Conservation (phyloP, 306 rosid genomes). For the Casuarina glauca region DNA sequence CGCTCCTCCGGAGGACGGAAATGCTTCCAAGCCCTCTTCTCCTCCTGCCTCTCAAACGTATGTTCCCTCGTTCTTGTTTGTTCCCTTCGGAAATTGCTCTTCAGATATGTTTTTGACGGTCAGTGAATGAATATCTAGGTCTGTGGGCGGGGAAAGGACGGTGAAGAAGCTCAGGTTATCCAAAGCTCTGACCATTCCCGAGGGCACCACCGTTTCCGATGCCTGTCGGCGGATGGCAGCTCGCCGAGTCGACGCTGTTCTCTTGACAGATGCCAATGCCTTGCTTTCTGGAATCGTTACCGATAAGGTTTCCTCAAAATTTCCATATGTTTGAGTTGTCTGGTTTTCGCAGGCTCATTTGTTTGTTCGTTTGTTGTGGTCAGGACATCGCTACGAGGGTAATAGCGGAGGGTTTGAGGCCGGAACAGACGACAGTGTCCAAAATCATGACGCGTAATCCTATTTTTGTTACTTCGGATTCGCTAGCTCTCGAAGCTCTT, state of each 20-base stretch:
- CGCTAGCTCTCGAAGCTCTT: conserved; percentile 83
- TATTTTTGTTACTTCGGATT: conserved; percentile 72
- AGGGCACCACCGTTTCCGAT: conserved; percentile 83
- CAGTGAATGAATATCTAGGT: conserved; percentile 36
- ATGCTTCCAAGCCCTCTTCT: conserved; percentile 56
- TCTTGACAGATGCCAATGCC: conserved; percentile 82
- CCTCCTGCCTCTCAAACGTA: conserved; percentile 56
- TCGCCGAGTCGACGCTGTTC: conserved; percentile 83
- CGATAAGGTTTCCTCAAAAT: conserved; percentile 59
- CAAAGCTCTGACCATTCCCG: conserved; percentile 91
- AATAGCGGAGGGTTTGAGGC: conserved; percentile 87
- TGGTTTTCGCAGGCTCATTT: background rate
- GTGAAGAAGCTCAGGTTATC: conserved; percentile 85
- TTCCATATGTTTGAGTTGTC: background rate
- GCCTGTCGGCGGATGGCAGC: conserved; percentile 95
- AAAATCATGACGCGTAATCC: conserved; percentile 93
- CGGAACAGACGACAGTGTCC: conserved; percentile 78
- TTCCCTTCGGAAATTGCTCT: background rate
- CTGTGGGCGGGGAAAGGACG: conserved; percentile 74
- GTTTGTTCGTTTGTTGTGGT: conserved; percentile 9
- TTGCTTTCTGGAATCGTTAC: conserved; percentile 94
- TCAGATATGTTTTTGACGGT: background rate
- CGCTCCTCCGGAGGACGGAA: conserved; percentile 40
- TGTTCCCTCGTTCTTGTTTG: background rate
- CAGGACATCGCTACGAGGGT: conserved; percentile 86